A percentile compares a stretch with the other conserved stretches of the same genome.
Evolutionary conservation across 225 moss, liverwort and hornwort genomes (phyloP).

Genomic region (Neckera pumila): DNA sequence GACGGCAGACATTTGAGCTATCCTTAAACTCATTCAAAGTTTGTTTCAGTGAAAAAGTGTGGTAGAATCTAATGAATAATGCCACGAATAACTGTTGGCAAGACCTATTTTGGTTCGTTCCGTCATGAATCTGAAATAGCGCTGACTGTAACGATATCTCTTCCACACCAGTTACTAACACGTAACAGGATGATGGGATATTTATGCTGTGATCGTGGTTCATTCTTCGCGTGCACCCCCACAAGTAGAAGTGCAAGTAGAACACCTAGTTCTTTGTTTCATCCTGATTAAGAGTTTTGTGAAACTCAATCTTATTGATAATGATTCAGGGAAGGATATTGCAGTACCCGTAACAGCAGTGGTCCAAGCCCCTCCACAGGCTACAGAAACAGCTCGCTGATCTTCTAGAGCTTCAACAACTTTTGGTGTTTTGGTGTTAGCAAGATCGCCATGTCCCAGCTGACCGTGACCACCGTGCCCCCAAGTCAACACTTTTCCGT

Average conservation of each 20-base stretch:
- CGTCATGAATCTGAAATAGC: neutral
- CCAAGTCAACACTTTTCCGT: slow-evolving; percentile 89
- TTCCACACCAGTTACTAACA: neutral
- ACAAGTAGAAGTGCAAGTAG: neutral
- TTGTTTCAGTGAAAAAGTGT: neutral
- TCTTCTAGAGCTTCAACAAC: slow-evolving; percentile 55
- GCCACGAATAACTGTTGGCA: neutral
- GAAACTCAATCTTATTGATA: neutral
- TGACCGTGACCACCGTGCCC: slow-evolving; percentile 91
- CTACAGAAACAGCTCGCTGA: slow-evolving; percentile 50
- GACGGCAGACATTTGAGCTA: neutral
- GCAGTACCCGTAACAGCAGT: slow-evolving; percentile 65
- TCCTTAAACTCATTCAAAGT: neutral
- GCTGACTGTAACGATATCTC: neutral
- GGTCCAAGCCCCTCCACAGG: slow-evolving; percentile 89
- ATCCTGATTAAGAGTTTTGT: neutral
- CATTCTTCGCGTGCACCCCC: neutral
- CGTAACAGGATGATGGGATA: neutral
- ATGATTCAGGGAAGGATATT: neutral
- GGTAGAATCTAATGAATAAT: neutral
- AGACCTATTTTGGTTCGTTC: neutral
- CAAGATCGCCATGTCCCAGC: slow-evolving; percentile 70
- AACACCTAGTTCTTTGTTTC: neutral
- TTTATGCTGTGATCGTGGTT: neutral
- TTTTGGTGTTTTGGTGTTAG: slow-evolving; percentile 47